These are phyloP conservation scores for Coemansia sp. DNA, from an alignment of 192 early-diverging fungal species.

Conservation along the genomic window DNA sequence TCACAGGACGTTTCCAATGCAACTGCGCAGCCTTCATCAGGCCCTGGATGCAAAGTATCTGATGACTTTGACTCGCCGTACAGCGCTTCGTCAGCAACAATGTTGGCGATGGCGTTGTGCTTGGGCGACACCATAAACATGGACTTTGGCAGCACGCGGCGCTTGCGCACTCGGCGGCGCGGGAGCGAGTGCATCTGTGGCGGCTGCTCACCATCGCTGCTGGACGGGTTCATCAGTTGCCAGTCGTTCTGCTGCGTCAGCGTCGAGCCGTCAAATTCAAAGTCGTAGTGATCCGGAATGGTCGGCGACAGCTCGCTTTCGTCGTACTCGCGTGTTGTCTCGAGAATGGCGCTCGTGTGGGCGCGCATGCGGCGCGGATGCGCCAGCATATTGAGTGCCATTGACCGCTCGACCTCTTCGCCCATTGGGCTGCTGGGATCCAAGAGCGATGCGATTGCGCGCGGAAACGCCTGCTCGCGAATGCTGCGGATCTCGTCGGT, in stretches of 20 bases:
- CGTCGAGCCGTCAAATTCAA: conserved; percentile 44
- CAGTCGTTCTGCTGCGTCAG: conserved; percentile 53
- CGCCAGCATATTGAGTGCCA: conserved; percentile 44
- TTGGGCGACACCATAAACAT: conserved; percentile 30
- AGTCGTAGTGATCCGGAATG: conserved; percentile 13
- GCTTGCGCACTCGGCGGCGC: conserved; percentile 50
- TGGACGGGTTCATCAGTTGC: conserved; percentile 49
- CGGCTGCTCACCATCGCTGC: conserved; percentile 38
- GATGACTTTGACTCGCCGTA: conserved; percentile 12
- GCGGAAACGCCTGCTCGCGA: conserved; percentile 9
- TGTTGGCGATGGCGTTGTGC: conserved; percentile 2
- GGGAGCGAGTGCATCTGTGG: conserved; percentile 22
- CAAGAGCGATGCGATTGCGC: conserved; percentile 19
- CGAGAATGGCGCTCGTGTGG: conserved; percentile 11
- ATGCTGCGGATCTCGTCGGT: conserved; percentile 7
- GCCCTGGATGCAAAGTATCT: conserved; percentile 21
- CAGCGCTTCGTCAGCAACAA: conserved; percentile 1
- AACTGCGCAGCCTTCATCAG: neutral
- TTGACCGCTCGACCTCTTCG: conserved; percentile 14
- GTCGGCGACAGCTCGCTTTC: conserved; percentile 6
- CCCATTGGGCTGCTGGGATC: conserved; percentile 46
- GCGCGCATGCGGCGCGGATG: conserved; percentile 23
- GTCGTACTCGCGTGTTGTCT: conserved; percentile 6
- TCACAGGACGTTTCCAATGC: neutral
- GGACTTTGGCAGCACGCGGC: conserved; percentile 46